These are phyloP conservation scores for Clonostachys sp. DNA, from an alignment of 2,329 filamentous ascomycete genomes.

Conservation along the genomic window DNA sequence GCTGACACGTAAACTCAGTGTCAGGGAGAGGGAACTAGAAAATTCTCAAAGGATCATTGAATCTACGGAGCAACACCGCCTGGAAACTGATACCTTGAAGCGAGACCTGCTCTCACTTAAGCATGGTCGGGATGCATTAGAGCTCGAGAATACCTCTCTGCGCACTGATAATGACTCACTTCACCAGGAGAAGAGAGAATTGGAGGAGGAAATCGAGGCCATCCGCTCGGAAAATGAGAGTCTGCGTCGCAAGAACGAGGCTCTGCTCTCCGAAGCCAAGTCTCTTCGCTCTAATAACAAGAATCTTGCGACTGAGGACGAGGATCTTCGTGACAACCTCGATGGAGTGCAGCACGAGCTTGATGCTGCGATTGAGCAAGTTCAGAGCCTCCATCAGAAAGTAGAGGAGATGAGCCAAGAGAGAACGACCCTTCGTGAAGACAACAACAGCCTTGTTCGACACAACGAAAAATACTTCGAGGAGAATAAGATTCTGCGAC, in stretches of 20 bases:
- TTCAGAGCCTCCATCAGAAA: conserved; percentile 31
- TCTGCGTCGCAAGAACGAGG: conserved; percentile 35
- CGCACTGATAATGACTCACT: conserved; percentile 31
- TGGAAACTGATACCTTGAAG: conserved; percentile 29
- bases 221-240: conserved; percentile 27
- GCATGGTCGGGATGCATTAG: conserved; percentile 26
- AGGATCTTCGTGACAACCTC: conserved; percentile 34
- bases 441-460: conserved; percentile 46
- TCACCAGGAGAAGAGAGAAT: conserved; percentile 23
- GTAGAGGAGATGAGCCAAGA: conserved; percentile 33
- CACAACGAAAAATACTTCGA: conserved; percentile 51
- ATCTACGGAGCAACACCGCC: conserved; percentile 29
- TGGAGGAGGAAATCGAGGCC: conserved; percentile 33
- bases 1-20: conserved; percentile 34
- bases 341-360: conserved; percentile 34
- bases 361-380: conserved; percentile 30
- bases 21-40: conserved; percentile 34
- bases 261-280: conserved; percentile 36
- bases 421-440: conserved; percentile 38
- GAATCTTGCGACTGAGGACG: conserved; percentile 34
- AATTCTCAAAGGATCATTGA: conserved; percentile 34
- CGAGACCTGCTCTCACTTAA: conserved; percentile 34
- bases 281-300: conserved; percentile 36
- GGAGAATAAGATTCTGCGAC: conserved; percentile 43
- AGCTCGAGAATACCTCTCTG: conserved; percentile 34